phyloP scores from a whole-genome alignment of 2,329 filamentous ascomycete genomes.

The Fusarium equiseti region DNA sequence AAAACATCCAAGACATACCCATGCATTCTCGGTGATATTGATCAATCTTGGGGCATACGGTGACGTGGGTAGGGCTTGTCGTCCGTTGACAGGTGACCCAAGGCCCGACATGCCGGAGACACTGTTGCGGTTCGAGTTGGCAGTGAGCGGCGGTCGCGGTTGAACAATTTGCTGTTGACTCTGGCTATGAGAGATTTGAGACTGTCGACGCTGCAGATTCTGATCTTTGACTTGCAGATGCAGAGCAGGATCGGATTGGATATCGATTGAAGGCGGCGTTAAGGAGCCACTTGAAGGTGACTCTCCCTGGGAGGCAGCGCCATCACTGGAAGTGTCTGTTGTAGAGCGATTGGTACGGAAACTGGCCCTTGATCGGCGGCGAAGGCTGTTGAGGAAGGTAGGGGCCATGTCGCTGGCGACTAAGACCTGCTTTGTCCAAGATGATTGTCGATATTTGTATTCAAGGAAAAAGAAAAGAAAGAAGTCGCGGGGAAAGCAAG shows the following conservation, averaged over 20 bases:
- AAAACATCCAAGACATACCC: slow-evolving; percentile 69
- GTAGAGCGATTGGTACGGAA: slow-evolving; percentile 72
- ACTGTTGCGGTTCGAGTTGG: slow-evolving; percentile 70
- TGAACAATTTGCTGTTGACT: slow-evolving; percentile 45
- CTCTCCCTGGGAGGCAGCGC: slow-evolving; percentile 67
- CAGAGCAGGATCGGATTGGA: slow-evolving; percentile 73
- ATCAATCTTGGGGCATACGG: slow-evolving; percentile 83
- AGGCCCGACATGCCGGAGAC: slow-evolving; percentile 73
- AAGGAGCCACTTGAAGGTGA: slow-evolving; percentile 76
- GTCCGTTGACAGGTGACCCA: slow-evolving; percentile 66
- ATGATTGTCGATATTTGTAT: slow-evolving; percentile 18
- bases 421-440: slow-evolving; percentile 32
- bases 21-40: slow-evolving; percentile 84
- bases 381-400: slow-evolving; percentile 77
- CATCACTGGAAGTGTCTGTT: slow-evolving; percentile 72
- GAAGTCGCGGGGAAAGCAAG: slow-evolving; percentile 23
- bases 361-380: slow-evolving; percentile 80
- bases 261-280: slow-evolving; percentile 79
- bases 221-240: slow-evolving; percentile 69
- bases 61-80: slow-evolving; percentile 73
- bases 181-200: slow-evolving; percentile 35
- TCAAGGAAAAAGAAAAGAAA: not conserved
- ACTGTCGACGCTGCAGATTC: slow-evolving; percentile 34
- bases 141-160: slow-evolving; percentile 55
- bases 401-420: slow-evolving; percentile 60